Base-by-base conservation (phyloP, 2,329 filamentous ascomycete species). In the Chrysosporium keratinophilum region DNA sequence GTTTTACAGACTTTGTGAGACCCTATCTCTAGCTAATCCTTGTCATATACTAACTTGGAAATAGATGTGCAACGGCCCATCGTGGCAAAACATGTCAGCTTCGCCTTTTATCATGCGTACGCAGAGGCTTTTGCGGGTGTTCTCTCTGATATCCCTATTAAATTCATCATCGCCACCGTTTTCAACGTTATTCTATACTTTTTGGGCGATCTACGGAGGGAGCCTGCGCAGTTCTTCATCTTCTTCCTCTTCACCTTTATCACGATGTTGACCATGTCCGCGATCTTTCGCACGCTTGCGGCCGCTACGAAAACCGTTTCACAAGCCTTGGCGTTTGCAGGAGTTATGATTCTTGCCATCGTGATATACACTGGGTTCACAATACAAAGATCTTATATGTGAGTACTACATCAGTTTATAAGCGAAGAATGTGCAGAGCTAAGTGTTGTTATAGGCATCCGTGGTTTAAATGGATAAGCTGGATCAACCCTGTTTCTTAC, bases 21-120 rank as follows among this genome's bases (percentile, higher is more conserved):
- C 23, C 31, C 5, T 11, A 42, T n/a, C 19, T 14, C 5, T 17
- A 35, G 20, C 19, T 15, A 17, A 12, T 31, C 12, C 5, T 2
- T 7, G 5, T 10, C 23, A 28, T 20, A 6, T 33, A 54, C 43
- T 49, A 15, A 54, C 28, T 11, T 35, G 33, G 19, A 19, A 20
- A 79, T 95, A 11, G 96, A 94, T 65, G 82, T 87, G 11, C 89
- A 95, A 79, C 84, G 90, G 35, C 86, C 88, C 2, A 94, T 96
- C 61, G 87, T 96, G 56, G 89, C 95, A 65, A 96, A 96, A 68
- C 90, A 96, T 63, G 76, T 78, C 49, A 83, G 86, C 53, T 96
- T 95, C 65, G 88, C 89, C 7, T 78, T 96, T 19, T 95, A 95
- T 61, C 90, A 95, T 66, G 88, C 91, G 0, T 90, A 86, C 6